Evolutionary conservation across 2,329 filamentous ascomycete species (phyloP), one percentile per base, ranked within the genome.

Genomic region (Metarhizium robertsii): DNA sequence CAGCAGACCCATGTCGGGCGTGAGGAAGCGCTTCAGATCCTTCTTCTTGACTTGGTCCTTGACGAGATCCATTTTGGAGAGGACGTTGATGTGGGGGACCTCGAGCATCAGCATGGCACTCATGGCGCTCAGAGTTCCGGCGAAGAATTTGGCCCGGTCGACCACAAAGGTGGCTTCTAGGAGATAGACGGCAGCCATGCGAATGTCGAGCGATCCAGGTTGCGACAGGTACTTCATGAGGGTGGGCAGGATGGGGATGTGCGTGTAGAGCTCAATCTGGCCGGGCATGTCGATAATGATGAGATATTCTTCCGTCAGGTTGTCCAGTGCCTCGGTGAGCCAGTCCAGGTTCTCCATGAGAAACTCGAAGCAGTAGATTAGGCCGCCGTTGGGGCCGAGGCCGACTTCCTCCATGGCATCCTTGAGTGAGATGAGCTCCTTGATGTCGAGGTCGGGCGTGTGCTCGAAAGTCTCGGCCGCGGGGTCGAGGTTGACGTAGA

Each of bases 211-310:
- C 20, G 86, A 82, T 8, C 92, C 92, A 11, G 84, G 78, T 59
- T 87, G 83, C 46, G 87, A 90, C 53, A 97, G 79, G 68, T 90
- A 90, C 65, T 86, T 87, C 61, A 92, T 85, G 50, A 99, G 81
- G 20, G 85, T 83, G 1, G 94, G 94, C 36, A 99, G 77, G 61
- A 99, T 88, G 43, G 94, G 94, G 38, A 97, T 88, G 69, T 99
- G 94, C 2, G 92, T 97, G 75, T 97, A 99, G 14, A 99, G 83
- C 74, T 99, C 94, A 71, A 99, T 97, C 75, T 99, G 94, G 56
- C 94, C 94, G 0, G 94, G 94, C 88, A 97, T 96, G 73, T 99
- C 94, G 74, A 99, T 91, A 60, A 99, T 88, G 71, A 97, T 95
- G 60, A 99, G 81, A 71, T 96, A 96, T 65, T 97, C 94, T 65